Evolutionary conservation across 1,139 yeast genomes (phyloP).

Genomic region (Kurtzmaniella quercitrusa): DNA sequence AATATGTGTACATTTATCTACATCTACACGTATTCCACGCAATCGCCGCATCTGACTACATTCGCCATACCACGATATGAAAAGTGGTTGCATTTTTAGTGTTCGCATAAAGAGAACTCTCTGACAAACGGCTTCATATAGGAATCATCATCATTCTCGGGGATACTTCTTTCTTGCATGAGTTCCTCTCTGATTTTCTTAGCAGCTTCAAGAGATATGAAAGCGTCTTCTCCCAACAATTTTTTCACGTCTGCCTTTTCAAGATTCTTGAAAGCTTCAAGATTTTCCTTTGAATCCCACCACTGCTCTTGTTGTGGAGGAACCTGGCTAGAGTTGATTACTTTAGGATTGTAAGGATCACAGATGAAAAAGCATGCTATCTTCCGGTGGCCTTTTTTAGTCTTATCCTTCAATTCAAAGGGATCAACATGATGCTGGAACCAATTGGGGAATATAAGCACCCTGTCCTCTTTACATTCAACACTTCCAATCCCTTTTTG

Average conservation of each 20-base stretch:
- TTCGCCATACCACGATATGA: no score
- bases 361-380: slow-evolving; percentile 37
- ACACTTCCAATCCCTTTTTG: slow-evolving; percentile 20
- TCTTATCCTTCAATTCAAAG: slow-evolving; percentile 29
- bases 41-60: no score
- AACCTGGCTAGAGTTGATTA: slow-evolving; percentile 26
- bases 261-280: slow-evolving; percentile 8
- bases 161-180: slow-evolving; percentile 22
- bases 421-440: slow-evolving; percentile 37
- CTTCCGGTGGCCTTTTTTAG: slow-evolving; percentile 34
- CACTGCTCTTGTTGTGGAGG: slow-evolving; percentile 41
- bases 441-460: slow-evolving; percentile 35
- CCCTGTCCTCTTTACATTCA: slow-evolving; percentile 21
- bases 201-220: slow-evolving; percentile 23
- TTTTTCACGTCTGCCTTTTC: slow-evolving; percentile 7
- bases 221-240: slow-evolving; percentile 6
- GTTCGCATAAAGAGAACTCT: not conserved
- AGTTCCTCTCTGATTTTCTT: slow-evolving; percentile 21
- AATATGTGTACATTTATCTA: no score
- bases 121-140: not conserved
- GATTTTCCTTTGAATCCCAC: slow-evolving; percentile 23
- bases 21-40: no score
- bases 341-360: slow-evolving; percentile 30
- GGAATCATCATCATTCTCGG: not conserved
- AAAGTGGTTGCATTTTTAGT: not conserved